These are phyloP conservation scores for Colletotrichum zoysiae DNA, from an alignment of 2,329 filamentous ascomycete species.

Conservation along the genomic window DNA sequence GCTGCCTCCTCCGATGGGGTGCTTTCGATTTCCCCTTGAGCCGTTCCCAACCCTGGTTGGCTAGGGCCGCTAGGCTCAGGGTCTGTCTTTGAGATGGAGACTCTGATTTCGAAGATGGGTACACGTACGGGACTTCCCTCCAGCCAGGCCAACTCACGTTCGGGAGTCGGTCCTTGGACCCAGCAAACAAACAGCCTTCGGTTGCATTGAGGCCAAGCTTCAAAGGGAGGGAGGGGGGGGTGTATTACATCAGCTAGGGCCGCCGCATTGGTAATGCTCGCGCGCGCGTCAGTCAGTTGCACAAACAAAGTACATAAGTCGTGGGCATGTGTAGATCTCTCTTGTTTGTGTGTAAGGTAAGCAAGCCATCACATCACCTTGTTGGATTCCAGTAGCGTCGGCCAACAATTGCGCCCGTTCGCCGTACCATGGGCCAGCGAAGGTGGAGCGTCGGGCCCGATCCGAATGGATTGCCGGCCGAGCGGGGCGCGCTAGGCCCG, in stretches of 20 bases:
- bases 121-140: neutral
- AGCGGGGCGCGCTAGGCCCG: conserved; percentile 12
- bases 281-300: conserved; percentile 16
- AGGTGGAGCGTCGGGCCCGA: conserved; percentile 15
- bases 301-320: neutral
- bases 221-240: neutral
- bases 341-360: neutral
- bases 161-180: neutral
- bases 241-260: no score
- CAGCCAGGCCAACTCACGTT: neutral
- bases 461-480: conserved; percentile 11
- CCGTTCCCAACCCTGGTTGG: no score
- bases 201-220: conserved; percentile 7
- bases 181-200: neutral
- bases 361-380: neutral
- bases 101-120: neutral
- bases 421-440: conserved; percentile 4
- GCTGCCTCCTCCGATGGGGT: neutral
- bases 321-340: neutral
- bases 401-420: conserved; percentile 20
- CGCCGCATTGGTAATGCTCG: conserved; percentile 34
- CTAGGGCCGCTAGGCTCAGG: neutral
- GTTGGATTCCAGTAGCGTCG: conserved; percentile 12
- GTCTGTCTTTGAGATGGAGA: neutral
- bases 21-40: neutral